Evolutionary conservation across 768 basidiomycete genomes (phyloP), one percentile per base, ranked within the genome.

Genomic region (Trametes punicea): DNA sequence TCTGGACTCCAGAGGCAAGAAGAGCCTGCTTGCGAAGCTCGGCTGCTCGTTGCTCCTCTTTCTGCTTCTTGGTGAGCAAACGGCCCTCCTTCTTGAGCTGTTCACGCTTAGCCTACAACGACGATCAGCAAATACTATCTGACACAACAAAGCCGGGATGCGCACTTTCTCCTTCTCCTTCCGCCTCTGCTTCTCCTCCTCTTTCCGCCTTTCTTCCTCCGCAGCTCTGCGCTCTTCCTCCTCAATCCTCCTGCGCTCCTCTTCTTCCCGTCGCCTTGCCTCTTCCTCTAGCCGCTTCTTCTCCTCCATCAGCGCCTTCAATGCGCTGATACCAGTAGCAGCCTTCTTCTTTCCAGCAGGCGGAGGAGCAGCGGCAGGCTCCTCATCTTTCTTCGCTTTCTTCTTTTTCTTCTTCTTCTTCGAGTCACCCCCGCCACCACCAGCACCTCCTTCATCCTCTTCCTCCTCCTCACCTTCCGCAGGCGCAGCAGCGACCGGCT

Each of bases 1-100:
- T 88, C 63, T 87, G 85, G 45, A 89, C 88, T 46, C 93, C 94
- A 31, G 90, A 88, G 18, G 90, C 88, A 46, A 98, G 77, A 49
- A 98, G 81, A 2, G 96, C 95, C 68, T 96, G 84, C 68, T 85
- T 90, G 53, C 94, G 86, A 27, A 92, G 83, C 70, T 98, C 95
- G 2, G 93, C 94, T 62, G 85, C 88, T 20, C 89, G 90, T 63
- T 81, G 86, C 69, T 98, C 95, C 66, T 92, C 89, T 71, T 93
- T 96, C 70, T 98, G 95, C 73, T 95, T 97, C 71, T 96, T 94
- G n/a, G 96, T 98, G 46, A 98, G 79, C 23, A 96, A 75, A 42
- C 89, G 83, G 21, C 97, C 97, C 73, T 98, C 95, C 70, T 94
- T 96, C 80, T 90, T 93, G 13, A 90, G 87, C 48, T 88, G 69